phyloP scores from a whole-genome alignment of 2,329 filamentous ascomycete species.

The Penicillium carneum region DNA sequence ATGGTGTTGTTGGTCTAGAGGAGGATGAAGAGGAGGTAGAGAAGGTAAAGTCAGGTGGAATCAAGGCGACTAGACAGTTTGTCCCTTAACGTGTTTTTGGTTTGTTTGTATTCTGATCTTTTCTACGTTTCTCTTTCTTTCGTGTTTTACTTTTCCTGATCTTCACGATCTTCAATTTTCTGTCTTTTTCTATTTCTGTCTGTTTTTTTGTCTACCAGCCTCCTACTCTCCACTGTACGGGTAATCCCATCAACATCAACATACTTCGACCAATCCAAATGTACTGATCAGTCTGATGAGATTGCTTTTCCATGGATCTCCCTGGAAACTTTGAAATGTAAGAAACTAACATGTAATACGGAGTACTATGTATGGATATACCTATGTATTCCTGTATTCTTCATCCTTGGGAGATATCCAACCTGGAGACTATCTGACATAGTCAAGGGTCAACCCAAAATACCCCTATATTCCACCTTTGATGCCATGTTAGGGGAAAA shows the following conservation, averaged over 20 bases:
- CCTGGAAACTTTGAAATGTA: not conserved
- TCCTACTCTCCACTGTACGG: constrained; percentile 2
- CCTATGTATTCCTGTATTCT: not conserved
- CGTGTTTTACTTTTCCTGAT: not conserved
- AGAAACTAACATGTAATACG: not conserved
- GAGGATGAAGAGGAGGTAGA: not conserved
- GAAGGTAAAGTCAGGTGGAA: not conserved
- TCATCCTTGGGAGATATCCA: not conserved
- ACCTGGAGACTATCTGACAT: not conserved
- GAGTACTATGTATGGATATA: not conserved
- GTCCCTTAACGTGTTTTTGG: not conserved
- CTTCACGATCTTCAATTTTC: not conserved
- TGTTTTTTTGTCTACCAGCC: not conserved
- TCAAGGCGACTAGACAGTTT: not conserved
- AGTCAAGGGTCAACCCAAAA: not conserved
- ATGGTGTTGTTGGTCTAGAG: not conserved
- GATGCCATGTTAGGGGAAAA: not conserved
- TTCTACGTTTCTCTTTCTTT: not conserved
- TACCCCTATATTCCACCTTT: not conserved
- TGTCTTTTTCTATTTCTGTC: not conserved
- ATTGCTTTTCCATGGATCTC: not conserved
- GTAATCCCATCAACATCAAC: constrained; percentile 1
- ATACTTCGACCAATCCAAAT: not conserved
- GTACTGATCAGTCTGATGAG: constrained; percentile 8
- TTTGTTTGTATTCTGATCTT: not conserved